Base-by-base conservation (phyloP, 2,329 filamentous ascomycete genomes). In the Phialophora expanda region DNA sequence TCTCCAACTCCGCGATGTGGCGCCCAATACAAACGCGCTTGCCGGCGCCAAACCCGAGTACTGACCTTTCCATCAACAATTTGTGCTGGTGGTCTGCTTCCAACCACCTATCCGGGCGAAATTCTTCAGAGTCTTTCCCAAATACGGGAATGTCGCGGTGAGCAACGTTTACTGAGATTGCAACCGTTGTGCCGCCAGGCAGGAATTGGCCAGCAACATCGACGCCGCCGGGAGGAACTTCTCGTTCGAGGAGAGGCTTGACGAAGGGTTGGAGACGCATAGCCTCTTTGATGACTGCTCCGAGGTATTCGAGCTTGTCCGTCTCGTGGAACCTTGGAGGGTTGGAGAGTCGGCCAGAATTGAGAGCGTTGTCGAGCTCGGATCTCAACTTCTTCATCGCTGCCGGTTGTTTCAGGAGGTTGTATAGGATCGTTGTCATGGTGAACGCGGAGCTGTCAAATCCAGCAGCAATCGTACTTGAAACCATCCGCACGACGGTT, bases 371-470 rank as follows among this genome's bases (percentile, higher is more conserved):
- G 46, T 63, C 62, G 20, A 69, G 44, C 58, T 69, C 67, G 8
- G 32, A 32, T 14, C 51, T 24, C 34, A 69, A 34, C 26, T 63
- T 68, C 51, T 64, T 48, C 38, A 68, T 41, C 17, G 46, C 0
- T 7, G 2, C 24, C 2, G 87, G 87, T 71, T 87, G 85, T 72
- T 88, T 88, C 41, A 92, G 81, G 3, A 93, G 78, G 75, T 87
- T 88, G 77, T 93, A 93, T 72, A 93, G 91, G 0, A 92, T 84
- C 8, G 87, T 83, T 5, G 85, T 85, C 0, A 93, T 82, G 4
- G 85, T 86, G 73, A 93, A 93, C 34, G 89, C 90, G 0, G 90
- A 93, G 0, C 90, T 93, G 76, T 94, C 91, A 1, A 86, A 89
- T 3, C 90, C 90, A 0, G 91, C 91, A 90, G 85, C 61, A 83